These are phyloP conservation scores for Apiospora sp. DNA, from an alignment of 2,329 filamentous ascomycete species.

Conservation along the genomic window DNA sequence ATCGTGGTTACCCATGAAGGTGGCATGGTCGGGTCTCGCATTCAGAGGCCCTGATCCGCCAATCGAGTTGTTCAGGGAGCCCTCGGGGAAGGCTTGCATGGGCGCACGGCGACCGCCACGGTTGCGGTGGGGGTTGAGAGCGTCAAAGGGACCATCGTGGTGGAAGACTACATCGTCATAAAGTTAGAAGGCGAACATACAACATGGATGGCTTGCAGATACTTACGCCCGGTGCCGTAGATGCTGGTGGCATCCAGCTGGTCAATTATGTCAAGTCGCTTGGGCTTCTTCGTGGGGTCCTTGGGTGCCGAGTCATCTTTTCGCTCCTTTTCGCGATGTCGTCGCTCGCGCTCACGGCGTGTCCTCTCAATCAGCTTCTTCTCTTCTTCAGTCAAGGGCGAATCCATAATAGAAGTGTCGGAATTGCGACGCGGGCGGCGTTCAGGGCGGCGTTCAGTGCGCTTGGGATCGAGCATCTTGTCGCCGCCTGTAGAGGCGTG, in stretches of 20 bases:
- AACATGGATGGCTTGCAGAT: not conserved
- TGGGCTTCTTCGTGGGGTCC: conserved; percentile 56
- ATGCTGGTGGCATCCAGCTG: conserved; percentile 96
- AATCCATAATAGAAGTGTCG: conserved; percentile 76
- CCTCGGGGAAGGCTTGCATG: conserved; percentile 95
- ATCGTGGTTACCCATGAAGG: conserved; percentile 82
- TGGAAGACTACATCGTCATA: conserved; percentile 77
- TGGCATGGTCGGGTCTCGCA: conserved; percentile 79
- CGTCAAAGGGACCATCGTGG: conserved; percentile 97
- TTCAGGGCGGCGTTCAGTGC: conserved; percentile 40
- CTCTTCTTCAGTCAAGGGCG: conserved; percentile 66
- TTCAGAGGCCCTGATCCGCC: conserved; percentile 89
- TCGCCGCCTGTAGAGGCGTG: conserved; percentile 40
- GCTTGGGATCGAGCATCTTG: conserved; percentile 46
- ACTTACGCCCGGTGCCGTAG: conserved; percentile 88
- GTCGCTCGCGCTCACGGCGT: conserved; percentile 61
- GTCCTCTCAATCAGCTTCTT: conserved; percentile 57
- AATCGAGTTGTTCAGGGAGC: conserved; percentile 89
- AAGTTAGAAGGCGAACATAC: conserved; percentile 28
- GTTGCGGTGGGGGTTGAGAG: conserved; percentile 93
- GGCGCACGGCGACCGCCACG: conserved; percentile 83
- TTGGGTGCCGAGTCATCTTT: conserved; percentile 44
- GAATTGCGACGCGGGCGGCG: conserved; percentile 76
- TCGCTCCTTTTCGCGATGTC: conserved; percentile 52
- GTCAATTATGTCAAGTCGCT: conserved; percentile 85